Evolutionary conservation across 352 stramenopile species (phyloP).

Genomic region (Plasmopara muralis): DNA sequence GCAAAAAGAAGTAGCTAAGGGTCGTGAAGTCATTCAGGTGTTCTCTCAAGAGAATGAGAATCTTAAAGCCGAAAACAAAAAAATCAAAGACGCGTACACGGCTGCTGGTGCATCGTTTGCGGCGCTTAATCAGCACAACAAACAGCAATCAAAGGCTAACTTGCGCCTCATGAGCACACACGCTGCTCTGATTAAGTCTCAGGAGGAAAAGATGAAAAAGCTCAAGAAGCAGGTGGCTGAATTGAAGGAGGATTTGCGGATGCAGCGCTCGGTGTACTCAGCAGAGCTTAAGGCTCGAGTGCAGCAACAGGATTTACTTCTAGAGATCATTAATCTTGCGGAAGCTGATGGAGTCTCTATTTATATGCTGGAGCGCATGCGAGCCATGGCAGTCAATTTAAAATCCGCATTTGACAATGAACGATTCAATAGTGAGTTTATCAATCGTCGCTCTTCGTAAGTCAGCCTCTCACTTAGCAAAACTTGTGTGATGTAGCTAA

Average conservation of each 20-base stretch:
- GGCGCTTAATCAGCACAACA: slow-evolving; percentile 91
- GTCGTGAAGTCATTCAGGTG: slow-evolving; percentile 55
- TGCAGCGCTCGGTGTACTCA: slow-evolving; percentile 76
- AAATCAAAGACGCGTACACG: slow-evolving; percentile 90
- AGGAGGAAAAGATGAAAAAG: slow-evolving; percentile 88
- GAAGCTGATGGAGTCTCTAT: slow-evolving; percentile 47
- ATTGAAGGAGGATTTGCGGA: slow-evolving; percentile 73
- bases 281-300: slow-evolving; percentile 66
- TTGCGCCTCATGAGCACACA: slow-evolving; percentile 86
- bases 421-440: slow-evolving; percentile 21
- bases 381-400: slow-evolving; percentile 57
- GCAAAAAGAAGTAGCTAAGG: slow-evolving; percentile 72
- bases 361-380: slow-evolving; percentile 42
- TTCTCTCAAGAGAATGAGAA: slow-evolving; percentile 73
- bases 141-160: slow-evolving; percentile 90
- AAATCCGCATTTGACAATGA: slow-evolving; percentile 62
- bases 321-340: slow-evolving; percentile 41
- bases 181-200: slow-evolving; percentile 76
- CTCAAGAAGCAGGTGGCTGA: slow-evolving; percentile 82
- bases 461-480: slow-evolving; percentile 3
- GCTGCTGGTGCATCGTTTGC: slow-evolving; percentile 88
- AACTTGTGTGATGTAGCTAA: slow-evolving; percentile 2
- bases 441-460: slow-evolving; percentile 25
- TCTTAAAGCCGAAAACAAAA: slow-evolving; percentile 84
- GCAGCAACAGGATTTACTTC: slow-evolving; percentile 28